A percentile compares a stretch with the other conserved stretches of the same genome.
phyloP scores from a whole-genome alignment of 1,139 yeast genomes.

The Protomyces pachydermus region DNA sequence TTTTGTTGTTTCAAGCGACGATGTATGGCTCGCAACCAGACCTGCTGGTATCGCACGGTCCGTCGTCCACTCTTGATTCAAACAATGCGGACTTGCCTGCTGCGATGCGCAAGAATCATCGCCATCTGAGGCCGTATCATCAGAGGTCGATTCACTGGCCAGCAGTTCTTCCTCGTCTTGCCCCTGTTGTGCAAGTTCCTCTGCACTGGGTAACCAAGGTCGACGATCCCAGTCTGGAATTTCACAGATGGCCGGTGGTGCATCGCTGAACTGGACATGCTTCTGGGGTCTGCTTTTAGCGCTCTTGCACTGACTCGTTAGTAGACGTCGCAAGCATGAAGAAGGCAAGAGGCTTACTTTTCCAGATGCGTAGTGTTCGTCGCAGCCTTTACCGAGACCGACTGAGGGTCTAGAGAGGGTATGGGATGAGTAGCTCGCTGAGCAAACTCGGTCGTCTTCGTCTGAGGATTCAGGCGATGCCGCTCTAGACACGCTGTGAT shows the following conservation, averaged over 20 bases:
- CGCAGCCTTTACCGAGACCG: background rate
- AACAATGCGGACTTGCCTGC: background rate
- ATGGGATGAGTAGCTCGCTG: background rate
- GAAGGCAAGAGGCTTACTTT: background rate
- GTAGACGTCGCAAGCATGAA: background rate
- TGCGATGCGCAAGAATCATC: background rate
- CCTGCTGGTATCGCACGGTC: background rate
- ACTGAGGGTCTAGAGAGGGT: background rate
- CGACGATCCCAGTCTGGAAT: slow-evolving; percentile 22
- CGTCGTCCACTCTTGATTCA: background rate
- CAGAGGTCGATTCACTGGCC: background rate
- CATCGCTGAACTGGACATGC: slow-evolving; percentile 18
- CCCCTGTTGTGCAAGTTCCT: slow-evolving; percentile 4
- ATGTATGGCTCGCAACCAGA: background rate
- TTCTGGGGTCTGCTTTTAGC: background rate
- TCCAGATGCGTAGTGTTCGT: background rate
- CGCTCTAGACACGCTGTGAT: slow-evolving; percentile 9
- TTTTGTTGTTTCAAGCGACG: no score
- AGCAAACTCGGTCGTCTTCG: background rate
- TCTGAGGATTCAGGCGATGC: slow-evolving; percentile 17
- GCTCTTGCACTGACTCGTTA: background rate
- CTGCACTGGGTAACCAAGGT: slow-evolving; percentile 19
- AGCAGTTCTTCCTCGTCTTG: background rate
- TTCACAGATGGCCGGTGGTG: slow-evolving; percentile 15
- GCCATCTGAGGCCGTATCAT: background rate